These are phyloP conservation scores for Cystobasidium pallidum DNA, from an alignment of 1,284 basidiomycete genomes.

Conservation along the genomic window DNA sequence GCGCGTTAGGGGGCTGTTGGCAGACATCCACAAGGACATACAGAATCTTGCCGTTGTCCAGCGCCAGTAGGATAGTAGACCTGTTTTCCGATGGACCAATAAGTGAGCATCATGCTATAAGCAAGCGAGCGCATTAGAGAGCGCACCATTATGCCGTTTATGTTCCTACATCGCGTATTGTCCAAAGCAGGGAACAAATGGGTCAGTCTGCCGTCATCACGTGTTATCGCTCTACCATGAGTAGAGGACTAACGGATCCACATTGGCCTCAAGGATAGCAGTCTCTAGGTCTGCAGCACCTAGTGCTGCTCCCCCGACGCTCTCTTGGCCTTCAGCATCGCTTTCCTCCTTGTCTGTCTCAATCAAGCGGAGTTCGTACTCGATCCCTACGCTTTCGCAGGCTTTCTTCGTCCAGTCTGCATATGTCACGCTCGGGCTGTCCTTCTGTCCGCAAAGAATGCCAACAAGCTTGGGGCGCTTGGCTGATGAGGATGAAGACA, in stretches of 20 bases:
- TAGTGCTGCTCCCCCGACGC: slow-evolving; percentile 58
- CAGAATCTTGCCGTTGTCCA: slow-evolving; percentile 66
- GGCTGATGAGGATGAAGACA: slow-evolving; percentile 9
- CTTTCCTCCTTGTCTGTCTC: slow-evolving; percentile 61
- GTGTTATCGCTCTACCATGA: no score
- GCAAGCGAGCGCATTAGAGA: not conserved
- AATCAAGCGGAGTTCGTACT: slow-evolving; percentile 75
- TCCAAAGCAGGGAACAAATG: not conserved
- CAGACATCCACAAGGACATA: not conserved
- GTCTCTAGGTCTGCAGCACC: slow-evolving; percentile 69
- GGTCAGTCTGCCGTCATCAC: not conserved
- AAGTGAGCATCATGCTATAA: not conserved
- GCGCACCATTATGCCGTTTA: slow-evolving; percentile 90
- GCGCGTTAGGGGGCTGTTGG: no score
- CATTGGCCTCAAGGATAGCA: slow-evolving; percentile 75
- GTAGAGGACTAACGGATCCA: slow-evolving; percentile 52
- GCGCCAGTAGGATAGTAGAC: slow-evolving; percentile 92
- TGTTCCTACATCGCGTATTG: slow-evolving; percentile 12
- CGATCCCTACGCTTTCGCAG: slow-evolving; percentile 83
- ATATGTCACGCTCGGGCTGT: slow-evolving; percentile 84
- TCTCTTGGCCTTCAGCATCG: slow-evolving; percentile 57
- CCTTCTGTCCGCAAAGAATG: slow-evolving; percentile 78
- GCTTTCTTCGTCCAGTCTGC: slow-evolving; percentile 92
- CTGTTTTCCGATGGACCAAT: not conserved
- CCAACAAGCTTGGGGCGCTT: slow-evolving; percentile 79